Evolutionary conservation across 371 early-diverging fungal genomes (phyloP).

Genomic region (Coemansia sp.): DNA sequence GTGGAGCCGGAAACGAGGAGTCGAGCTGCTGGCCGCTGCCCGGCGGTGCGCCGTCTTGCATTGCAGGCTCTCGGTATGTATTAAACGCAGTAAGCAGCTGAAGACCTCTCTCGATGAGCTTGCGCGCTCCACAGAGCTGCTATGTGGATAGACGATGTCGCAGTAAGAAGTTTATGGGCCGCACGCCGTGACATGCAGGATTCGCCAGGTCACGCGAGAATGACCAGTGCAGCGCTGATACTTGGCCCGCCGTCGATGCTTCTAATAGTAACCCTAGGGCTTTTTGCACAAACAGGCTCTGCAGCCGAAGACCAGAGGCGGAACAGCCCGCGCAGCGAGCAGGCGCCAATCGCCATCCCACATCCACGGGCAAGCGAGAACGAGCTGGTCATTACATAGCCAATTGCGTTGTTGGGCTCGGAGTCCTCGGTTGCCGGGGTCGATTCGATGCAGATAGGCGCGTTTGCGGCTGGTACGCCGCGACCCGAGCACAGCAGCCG

Average conservation of each 20-base stretch:
- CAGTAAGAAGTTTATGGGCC: too few relatives aligned
- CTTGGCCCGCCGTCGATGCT: conserved; percentile 29
- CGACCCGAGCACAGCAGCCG: conserved; percentile 47
- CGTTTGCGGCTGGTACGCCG: conserved; percentile 50
- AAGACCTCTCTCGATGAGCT: background rate
- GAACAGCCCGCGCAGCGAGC: conserved; percentile 51
- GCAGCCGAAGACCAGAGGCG: conserved; percentile 9
- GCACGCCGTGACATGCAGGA: too few relatives aligned
- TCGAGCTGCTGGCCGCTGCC: conserved; percentile 51
- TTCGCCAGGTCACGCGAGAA: conserved; percentile 11
- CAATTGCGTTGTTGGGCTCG: conserved; percentile 31
- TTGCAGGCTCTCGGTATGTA: background rate
- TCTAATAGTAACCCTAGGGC: conserved; percentile 11
- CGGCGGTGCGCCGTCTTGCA: conserved; percentile 28
- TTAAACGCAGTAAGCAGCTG: background rate
- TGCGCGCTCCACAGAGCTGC: background rate
- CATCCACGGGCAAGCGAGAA: conserved; percentile 55
- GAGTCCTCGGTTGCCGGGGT: conserved; percentile 6
- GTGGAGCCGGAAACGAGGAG: conserved; percentile 70
- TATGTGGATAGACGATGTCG: background rate
- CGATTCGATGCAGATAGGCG: conserved; percentile 43
- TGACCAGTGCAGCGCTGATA: conserved; percentile 16
- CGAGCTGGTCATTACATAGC: conserved; percentile 57
- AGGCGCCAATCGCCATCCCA: conserved; percentile 55
- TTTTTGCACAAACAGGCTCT: background rate